These are phyloP conservation scores for Colletotrichum sublineola DNA, from an alignment of 2,329 filamentous ascomycete genomes.

Conservation along the genomic window DNA sequence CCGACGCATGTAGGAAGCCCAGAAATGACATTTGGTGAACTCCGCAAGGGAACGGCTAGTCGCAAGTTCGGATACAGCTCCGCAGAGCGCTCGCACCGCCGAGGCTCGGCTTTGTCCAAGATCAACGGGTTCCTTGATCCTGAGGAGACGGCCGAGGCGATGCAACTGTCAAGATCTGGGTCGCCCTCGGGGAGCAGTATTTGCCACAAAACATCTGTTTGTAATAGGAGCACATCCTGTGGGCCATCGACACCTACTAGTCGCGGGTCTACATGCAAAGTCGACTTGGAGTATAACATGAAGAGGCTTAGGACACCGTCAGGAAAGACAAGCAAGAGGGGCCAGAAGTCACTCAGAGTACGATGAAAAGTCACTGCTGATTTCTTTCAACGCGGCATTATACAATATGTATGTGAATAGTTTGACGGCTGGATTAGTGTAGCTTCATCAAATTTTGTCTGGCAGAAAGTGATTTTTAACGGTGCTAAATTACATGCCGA, in stretches of 20 bases:
- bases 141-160: slow-evolving; percentile 19
- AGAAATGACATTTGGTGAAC: slow-evolving; percentile 54
- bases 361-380: neutral
- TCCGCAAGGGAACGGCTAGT: slow-evolving; percentile 53
- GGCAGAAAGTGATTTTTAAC: too few species aligned
- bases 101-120: slow-evolving; percentile 45
- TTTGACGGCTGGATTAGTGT: too few species aligned
- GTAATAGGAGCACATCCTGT: slow-evolving; percentile 17
- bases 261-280: slow-evolving; percentile 45
- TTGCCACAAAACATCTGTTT: slow-evolving; percentile 25
- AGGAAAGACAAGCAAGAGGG: slow-evolving; percentile 25
- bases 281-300: slow-evolving; percentile 49
- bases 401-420: neutral
- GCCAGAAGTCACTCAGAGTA: slow-evolving; percentile 21
- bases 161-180: slow-evolving; percentile 11
- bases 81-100: slow-evolving; percentile 49
- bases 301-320: slow-evolving; percentile 42
- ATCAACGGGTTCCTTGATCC: slow-evolving; percentile 18
- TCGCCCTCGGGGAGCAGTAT: slow-evolving; percentile 42
- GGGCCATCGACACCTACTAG: slow-evolving; percentile 34
- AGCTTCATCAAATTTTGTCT: too few species aligned
- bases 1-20: slow-evolving; percentile 51
- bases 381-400: too few species aligned
- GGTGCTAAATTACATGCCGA: too few species aligned
- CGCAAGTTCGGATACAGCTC: slow-evolving; percentile 53